A percentile compares a stretch with the other conserved stretches of the same genome.
Conservation (phyloP, 805 yeast species). For the Sungouiozyma intestinalis region DNA sequence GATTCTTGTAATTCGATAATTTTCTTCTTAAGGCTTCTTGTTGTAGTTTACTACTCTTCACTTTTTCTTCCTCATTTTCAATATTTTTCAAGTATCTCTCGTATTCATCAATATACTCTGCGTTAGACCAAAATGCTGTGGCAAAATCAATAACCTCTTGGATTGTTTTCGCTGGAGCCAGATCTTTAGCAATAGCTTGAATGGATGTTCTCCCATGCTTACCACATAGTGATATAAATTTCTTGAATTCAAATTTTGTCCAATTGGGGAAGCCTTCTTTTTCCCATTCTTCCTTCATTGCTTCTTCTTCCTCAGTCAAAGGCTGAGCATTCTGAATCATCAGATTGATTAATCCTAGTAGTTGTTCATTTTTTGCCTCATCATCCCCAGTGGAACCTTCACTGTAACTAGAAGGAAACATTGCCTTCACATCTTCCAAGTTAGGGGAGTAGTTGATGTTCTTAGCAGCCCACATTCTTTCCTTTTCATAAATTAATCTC, state of each 20-base stretch:
- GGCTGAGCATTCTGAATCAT: constrained; percentile 72
- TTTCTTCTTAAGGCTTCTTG: constrained; percentile 73
- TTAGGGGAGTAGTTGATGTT: constrained; percentile 57
- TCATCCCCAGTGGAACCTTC: constrained; percentile 29
- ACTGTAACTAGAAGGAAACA: constrained; percentile 26
- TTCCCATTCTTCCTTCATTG: constrained; percentile 46
- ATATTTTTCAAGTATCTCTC: constrained; percentile 74
- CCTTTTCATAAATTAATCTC: constrained; percentile 67
- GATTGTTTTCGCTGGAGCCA: constrained; percentile 61
- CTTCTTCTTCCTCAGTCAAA: constrained; percentile 72
- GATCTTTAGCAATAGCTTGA: constrained; percentile 60
- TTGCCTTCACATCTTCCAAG: constrained; percentile 41
- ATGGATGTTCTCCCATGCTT: constrained; percentile 75
- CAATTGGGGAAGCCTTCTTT: constrained; percentile 68
- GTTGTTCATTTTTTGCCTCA: constrained; percentile 35
- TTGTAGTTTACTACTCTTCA: constrained; percentile 53
- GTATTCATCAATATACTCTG: constrained; percentile 74
- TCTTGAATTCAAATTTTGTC: constrained; percentile 81
- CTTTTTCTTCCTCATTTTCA: constrained; percentile 81
- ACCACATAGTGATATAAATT: constrained; percentile 61
- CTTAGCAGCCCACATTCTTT: constrained; percentile 66
- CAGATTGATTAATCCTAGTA: constrained; percentile 50
- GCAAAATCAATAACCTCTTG: constrained; percentile 78
- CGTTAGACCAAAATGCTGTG: constrained; percentile 69
- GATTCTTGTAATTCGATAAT: constrained; percentile 57